These are phyloP conservation scores for Russula compacta DNA, from an alignment of 768 basidiomycete genomes.

Conservation along the genomic window DNA sequence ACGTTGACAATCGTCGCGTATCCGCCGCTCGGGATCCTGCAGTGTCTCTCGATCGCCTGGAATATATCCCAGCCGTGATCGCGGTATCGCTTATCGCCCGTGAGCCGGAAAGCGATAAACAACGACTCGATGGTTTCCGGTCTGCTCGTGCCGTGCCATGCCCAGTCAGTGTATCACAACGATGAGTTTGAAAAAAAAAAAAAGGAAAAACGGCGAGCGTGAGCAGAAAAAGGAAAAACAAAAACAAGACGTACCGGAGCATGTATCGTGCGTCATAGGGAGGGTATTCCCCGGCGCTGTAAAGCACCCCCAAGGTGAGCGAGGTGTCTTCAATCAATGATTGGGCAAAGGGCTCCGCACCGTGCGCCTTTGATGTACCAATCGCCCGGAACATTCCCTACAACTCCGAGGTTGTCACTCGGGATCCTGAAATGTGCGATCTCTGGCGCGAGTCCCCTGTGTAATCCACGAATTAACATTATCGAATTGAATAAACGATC, in stretches of 20 bases:
- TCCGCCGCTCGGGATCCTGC: conserved; percentile 67
- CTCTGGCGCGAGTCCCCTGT: conserved; percentile 78
- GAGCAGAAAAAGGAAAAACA: neutral
- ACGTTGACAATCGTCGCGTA: conserved; percentile 82
- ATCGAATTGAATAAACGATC: too few relatives aligned
- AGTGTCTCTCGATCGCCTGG: conserved; percentile 79
- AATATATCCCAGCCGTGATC: conserved; percentile 86
- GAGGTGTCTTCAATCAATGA: neutral
- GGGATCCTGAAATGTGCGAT: conserved; percentile 77
- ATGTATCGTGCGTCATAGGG: conserved; percentile 89
- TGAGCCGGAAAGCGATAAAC: conserved; percentile 85
- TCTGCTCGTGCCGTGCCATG: conserved; percentile 27
- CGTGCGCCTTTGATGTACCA: conserved; percentile 89
- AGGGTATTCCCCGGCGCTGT: conserved; percentile 23
- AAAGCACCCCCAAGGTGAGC: neutral
- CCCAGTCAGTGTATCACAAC: neutral
- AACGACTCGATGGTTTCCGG: conserved; percentile 94
- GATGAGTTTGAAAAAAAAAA: neutral
- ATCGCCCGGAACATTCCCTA: conserved; percentile 42
- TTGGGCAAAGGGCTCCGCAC: conserved; percentile 30
- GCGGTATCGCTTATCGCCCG: conserved; percentile 74
- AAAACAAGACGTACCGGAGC: conserved; percentile 52
- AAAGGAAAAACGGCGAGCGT: neutral
- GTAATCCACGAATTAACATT: neutral
- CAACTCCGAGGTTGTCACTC: conserved; percentile 42